Evolutionary conservation across 2,329 filamentous ascomycete species (phyloP).

Genomic region (Arthrinium phaeospermum): DNA sequence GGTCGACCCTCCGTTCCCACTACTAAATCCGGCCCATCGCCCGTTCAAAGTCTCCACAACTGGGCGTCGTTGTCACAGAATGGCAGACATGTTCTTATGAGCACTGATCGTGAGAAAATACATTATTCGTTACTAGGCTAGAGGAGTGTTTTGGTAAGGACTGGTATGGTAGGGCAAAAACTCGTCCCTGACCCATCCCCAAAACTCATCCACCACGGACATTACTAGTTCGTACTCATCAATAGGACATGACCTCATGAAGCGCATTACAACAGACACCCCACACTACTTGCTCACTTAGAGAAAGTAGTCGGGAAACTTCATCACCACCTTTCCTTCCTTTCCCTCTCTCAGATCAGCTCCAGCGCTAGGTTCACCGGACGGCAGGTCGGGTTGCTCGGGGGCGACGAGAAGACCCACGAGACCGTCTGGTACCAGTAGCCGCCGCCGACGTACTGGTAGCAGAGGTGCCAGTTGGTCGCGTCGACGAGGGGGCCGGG

Average conservation of each 20-base stretch:
- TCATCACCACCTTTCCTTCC: background rate
- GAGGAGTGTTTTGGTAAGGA: background rate
- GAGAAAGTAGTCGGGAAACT: too few species aligned
- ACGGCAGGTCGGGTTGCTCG: conserved; percentile 34
- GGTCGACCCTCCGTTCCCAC: background rate
- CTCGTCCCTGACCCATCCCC: background rate
- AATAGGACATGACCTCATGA: background rate
- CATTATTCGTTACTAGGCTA: background rate
- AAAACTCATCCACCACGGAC: background rate
- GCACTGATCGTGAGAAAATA: background rate
- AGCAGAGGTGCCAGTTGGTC: conserved; percentile 34
- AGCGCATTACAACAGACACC: background rate
- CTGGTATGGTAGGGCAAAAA: background rate
- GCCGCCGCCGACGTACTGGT: conserved; percentile 30
- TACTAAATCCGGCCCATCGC: background rate
- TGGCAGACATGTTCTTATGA: background rate
- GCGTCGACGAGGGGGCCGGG: conserved; percentile 19
- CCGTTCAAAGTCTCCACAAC: background rate
- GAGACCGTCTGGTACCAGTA: conserved; percentile 35
- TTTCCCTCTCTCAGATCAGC: background rate
- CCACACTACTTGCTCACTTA: background rate
- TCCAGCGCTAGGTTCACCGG: conserved; percentile 31
- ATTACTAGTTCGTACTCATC: background rate
- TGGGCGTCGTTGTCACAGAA: background rate
- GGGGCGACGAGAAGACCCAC: conserved; percentile 31